Base-by-base conservation (phyloP, 73 alveolate genomes). In the Durusdinium trenchii region DNA sequence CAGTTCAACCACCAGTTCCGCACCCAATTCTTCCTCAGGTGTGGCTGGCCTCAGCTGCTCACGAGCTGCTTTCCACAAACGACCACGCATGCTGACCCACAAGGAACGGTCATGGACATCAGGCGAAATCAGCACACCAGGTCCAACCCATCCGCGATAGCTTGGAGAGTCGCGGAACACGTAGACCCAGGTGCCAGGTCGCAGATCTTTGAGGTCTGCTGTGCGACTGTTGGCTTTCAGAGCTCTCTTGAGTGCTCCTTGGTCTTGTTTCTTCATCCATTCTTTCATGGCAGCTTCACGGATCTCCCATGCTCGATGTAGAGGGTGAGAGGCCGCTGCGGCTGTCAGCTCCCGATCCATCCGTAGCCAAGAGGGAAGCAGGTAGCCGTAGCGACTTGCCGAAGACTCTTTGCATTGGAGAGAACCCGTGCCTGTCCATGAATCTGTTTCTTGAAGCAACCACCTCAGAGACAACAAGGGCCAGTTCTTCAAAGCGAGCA, bases 381-480 rank as follows among this genome's bases (percentile, higher is more conserved):
- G 94, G 94, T 18, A 84, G 35, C 20, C 94, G 30, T 52, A 84
- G 2, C 30, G 30, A 36, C 54, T 51, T 84, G n/a, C 94, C 94
- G 20, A 84, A 84, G 28, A 84, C 94, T 0, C 94, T 61, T 26
- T 84, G 75, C 76, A 51, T 48, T 0, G 94, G 94, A 1, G 71
- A 50, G 54, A 84, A 84, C 1, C 94, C 76, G 51, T 10, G 51
- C 0, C 75, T 61, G 6, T 84, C 76, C 76, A 51, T 51, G 40
- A n/a, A 84, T 20, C 75, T 0, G 76, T 84, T 84, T 36, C 94
- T 28, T 0, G 69, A 35, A 0, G 73, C 35, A 6, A 84, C 54
- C 28, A 6, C 40, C 16, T 84, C 94, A 0, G 75, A 50, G 36
- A 84, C 3, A 0, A n/a, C 51, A 20, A 51, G 14, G 23, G 48